Evolutionary conservation across 495 filamentous ascomycete genomes (phyloP).

Genomic region (Aspergillus hancockii): DNA sequence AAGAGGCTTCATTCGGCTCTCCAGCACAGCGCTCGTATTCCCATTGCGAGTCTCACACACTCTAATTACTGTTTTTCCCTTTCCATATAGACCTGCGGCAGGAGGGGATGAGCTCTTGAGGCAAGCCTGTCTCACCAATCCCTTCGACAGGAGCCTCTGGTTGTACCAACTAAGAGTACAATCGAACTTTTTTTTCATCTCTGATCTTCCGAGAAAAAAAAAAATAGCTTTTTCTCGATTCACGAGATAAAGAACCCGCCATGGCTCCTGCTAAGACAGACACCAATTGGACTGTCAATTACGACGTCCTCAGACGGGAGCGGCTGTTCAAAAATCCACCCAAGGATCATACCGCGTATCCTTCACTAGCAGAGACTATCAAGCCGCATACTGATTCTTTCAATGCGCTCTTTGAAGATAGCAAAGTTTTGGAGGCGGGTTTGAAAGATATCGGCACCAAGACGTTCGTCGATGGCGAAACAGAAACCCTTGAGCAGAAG

Average conservation of each 20-base stretch:
- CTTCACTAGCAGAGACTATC: constrained; percentile 77
- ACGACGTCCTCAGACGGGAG: constrained; percentile 78
- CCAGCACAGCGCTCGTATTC: constrained; percentile 23
- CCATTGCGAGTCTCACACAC: constrained; percentile 28
- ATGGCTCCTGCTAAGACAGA: constrained; percentile 59
- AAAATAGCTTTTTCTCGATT: constrained; percentile 3
- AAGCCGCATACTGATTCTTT: constrained; percentile 92
- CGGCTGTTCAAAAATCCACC: constrained; percentile 86
- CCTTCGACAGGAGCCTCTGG: constrained; percentile 3
- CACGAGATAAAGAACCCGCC: constrained; percentile 13
- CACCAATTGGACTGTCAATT: constrained; percentile 78
- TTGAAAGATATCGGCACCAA: constrained; percentile 89
- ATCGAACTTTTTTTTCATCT: constrained; percentile 20
- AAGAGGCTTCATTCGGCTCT: constrained; percentile 25
- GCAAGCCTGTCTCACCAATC: constrained; percentile 4
- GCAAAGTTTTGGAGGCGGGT: constrained; percentile 69
- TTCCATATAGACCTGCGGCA: background rate
- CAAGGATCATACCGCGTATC: constrained; percentile 83
- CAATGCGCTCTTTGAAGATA: constrained; percentile 81
- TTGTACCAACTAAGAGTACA: constrained; percentile 3
- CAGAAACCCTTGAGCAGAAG: constrained; percentile 44
- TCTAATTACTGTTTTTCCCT: constrained; percentile 6
- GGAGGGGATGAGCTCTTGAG: constrained; percentile 14
- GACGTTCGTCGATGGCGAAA: constrained; percentile 77
- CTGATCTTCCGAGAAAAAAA: constrained; percentile 18